Base-by-base conservation (phyloP, 306 rosid species). In the Prosopis cineraria region DNA sequence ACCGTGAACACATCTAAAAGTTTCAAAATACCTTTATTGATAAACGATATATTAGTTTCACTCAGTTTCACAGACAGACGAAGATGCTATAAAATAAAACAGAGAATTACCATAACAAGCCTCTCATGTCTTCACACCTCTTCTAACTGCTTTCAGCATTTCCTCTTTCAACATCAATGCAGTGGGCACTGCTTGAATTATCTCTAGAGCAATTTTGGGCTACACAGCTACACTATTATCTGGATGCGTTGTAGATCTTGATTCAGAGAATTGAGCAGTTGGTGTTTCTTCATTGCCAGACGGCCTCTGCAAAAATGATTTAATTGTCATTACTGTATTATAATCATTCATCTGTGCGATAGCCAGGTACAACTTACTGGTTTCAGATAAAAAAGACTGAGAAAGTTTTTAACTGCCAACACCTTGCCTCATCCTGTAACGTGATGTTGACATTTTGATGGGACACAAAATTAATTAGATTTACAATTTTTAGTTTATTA, bases 261-360 rank as follows among this genome's bases (percentile, higher is more conserved):
- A 58, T 59, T 82, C 88, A n/a, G 78, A 73, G 24, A 73, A 36
- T 48, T 80, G 81, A 14, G 47, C 16, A 16, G 76, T 13, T 58
- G 68, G 71, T 68, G 83, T 56, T 72, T 82, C 89, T 74, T 84
- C 88, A 78, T 72, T 29, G 69, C 58, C 47, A 36, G 76, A 85
- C 52, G 80, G 74, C 60, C 74, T 79, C 50, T 56, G 73, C 76
- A 80, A 55, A 86, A 64, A 63, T 60, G 30, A 60, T 82, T 40
- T 56, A 58, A 13, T 58, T 27, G 34, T 13, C 64, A 14, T 69
- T 20, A 77, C 56, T 20, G 70, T 78, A 68, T 19, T 60, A 79
- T 44, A 40, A 50, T 68, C 77, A 41, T 56, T 14, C 14, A 74
- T 70, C 48, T 64, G 72, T 8, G 45, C 11, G 66, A 52, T 62